Evolutionary conservation across 192 early-diverging fungal species (phyloP), one percentile per base, ranked within the genome.

Genomic region (Coemansia reversa): DNA sequence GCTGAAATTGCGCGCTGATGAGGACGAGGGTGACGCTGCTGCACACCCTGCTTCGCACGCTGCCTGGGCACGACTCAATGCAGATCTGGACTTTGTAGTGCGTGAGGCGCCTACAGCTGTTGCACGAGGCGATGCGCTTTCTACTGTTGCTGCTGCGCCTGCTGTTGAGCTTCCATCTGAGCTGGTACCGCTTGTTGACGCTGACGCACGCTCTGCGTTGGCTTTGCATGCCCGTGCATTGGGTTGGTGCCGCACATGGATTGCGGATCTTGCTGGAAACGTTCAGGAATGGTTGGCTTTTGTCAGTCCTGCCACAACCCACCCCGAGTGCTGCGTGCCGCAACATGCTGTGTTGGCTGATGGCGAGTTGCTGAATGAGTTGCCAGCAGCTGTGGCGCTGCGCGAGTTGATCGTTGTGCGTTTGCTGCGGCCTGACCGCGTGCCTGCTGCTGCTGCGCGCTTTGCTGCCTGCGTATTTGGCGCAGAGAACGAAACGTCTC

Each of bases 361-460:
- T 48, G 68, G 60, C 9, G 64, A 39, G 2, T 24, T 35, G 55
- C 49, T 70, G 16, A 12, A 20, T 8, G 42, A 63, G 5, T 24
- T 49, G 39, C 45, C 58, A 0, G 65, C 27, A 29, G 86, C 86
- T 20, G 69, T 85, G 18, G 86, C 88, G 27, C 86, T 99, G 68
- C 83, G 89, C 45, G 88, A 89, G 55, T 76, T 97, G 55, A 65
- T 97, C 42, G 74, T 97, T 7, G 75, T 96, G 63, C 93, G 94
- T 60, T 84, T 86, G 57, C 76, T 98, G 79, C 86, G 94, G 50
- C 91, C 98, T 2, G 96, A 97, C 74, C 90, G 93, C 14, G 66
- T 99, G n/a, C 62, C 91, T 48, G 70, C 89, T 4, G 88, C 94
- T 0, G 85, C 90, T 0, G 69, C 83, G 18, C 84, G 85, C 18